Percentiles rank a stretch among this genome's conserved stretches.
Conservation (phyloP, 2,329 filamentous ascomycete genomes). For the Penicillium sp. region DNA sequence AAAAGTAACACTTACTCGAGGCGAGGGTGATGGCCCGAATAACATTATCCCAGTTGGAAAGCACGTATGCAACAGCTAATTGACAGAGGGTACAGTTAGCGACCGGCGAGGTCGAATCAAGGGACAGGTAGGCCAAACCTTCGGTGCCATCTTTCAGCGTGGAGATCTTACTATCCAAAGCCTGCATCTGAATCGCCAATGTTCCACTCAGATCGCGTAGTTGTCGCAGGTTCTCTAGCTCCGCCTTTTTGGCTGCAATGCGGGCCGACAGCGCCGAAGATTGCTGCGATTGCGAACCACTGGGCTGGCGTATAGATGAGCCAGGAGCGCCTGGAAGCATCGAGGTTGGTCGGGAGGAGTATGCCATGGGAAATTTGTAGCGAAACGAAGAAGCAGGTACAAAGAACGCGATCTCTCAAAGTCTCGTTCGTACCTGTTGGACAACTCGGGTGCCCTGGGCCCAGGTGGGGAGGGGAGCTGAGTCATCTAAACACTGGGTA, state of each 20-base stretch:
- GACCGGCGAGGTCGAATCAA: neutral
- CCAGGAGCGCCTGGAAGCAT: slow-evolving; percentile 31
- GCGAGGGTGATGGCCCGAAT: slow-evolving; percentile 65
- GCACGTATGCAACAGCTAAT: slow-evolving; percentile 63
- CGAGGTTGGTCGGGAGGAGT: slow-evolving; percentile 37
- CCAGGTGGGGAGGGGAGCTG: neutral
- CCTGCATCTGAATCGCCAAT: slow-evolving; percentile 64
- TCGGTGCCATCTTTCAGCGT: slow-evolving; percentile 64
- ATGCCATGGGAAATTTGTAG: slow-evolving; percentile 29
- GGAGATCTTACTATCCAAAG: slow-evolving; percentile 59
- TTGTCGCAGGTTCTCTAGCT: slow-evolving; percentile 62
- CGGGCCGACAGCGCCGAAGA: slow-evolving; percentile 60
- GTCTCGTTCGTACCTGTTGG: neutral
- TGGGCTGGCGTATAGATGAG: slow-evolving; percentile 33
- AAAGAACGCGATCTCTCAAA: neutral
- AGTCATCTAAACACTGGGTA: neutral
- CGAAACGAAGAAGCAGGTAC: neutral
- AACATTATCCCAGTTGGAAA: slow-evolving; percentile 67
- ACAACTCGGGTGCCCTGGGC: neutral
- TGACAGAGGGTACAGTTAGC: slow-evolving; percentile 8
- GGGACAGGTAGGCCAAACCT: slow-evolving; percentile 39
- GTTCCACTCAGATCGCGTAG: slow-evolving; percentile 61
- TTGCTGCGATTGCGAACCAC: slow-evolving; percentile 44
- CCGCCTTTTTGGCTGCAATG: slow-evolving; percentile 63
- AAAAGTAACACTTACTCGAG: slow-evolving; percentile 50